A percentile compares a stretch with the other conserved stretches of the same genome.
These are phyloP conservation scores for Tilletia walkeri DNA, from an alignment of 1,284 basidiomycete genomes.

Conservation along the genomic window DNA sequence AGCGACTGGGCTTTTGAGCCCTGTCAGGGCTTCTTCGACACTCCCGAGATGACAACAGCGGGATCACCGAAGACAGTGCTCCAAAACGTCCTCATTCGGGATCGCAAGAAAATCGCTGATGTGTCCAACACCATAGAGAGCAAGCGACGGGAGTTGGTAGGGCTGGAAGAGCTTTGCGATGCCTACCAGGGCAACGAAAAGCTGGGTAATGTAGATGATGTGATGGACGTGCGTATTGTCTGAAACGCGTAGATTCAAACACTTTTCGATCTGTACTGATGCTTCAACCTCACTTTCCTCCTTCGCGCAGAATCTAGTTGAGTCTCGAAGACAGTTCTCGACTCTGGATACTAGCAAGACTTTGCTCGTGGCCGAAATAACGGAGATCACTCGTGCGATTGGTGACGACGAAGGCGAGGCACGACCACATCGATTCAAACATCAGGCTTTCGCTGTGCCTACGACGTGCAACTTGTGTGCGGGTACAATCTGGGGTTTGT, in stretches of 20 bases:
- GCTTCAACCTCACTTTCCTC: background rate
- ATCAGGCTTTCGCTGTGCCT: constrained; percentile 38
- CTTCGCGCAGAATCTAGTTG: constrained; percentile 29
- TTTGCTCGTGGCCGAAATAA: constrained; percentile 32
- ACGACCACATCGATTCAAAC: constrained; percentile 41
- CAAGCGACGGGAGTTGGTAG: constrained; percentile 33
- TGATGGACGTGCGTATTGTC: constrained; percentile 29
- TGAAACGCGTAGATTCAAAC: too few relatives aligned
- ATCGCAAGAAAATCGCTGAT: constrained; percentile 29
- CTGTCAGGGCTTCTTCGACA: constrained; percentile 43
- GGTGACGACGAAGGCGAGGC: constrained; percentile 36
- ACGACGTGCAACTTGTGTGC: constrained; percentile 40
- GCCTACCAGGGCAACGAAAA: constrained; percentile 32
- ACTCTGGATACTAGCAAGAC: constrained; percentile 32
- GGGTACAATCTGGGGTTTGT: constrained; percentile 40
- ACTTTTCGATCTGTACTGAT: background rate
- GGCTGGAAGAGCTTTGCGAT: constrained; percentile 35
- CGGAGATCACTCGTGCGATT: constrained; percentile 29
- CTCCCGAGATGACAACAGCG: constrained; percentile 34
- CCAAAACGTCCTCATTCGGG: constrained; percentile 37
- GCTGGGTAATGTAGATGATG: constrained; percentile 38
- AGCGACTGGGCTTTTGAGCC: constrained; percentile 37
- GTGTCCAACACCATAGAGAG: constrained; percentile 30
- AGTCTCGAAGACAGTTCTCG: constrained; percentile 25
- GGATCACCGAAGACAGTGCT: constrained; percentile 31